These are phyloP conservation scores for Bombardia bombarda DNA, from an alignment of 495 filamentous ascomycete genomes.

Conservation along the genomic window DNA sequence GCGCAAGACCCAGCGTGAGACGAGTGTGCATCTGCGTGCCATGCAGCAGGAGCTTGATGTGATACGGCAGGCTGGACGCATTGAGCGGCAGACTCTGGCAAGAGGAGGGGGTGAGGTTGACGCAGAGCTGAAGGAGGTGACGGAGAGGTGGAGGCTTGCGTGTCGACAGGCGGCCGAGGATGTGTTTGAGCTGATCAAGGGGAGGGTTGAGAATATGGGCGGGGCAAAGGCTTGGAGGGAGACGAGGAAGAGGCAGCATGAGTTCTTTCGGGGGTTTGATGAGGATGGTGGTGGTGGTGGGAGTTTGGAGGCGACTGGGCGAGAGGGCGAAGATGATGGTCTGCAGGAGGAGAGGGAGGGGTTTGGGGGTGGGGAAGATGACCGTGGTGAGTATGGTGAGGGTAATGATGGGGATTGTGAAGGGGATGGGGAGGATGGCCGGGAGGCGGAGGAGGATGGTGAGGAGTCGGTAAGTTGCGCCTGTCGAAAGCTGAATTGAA, in stretches of 20 bases:
- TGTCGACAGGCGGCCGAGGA: slow-evolving; percentile 22
- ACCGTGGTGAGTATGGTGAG: slow-evolving; percentile 3
- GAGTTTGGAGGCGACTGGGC: no score
- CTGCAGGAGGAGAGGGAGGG: background rate
- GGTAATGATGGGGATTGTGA: background rate
- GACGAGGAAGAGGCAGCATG: slow-evolving; percentile 8
- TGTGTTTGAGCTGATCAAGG: slow-evolving; percentile 20
- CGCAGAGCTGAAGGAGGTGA: slow-evolving; percentile 12
- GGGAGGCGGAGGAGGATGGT: slow-evolving; percentile 4
- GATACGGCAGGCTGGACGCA: slow-evolving; percentile 14
- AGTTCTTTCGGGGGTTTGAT: slow-evolving; percentile 3
- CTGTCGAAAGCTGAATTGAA: background rate
- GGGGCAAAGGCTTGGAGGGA: slow-evolving; percentile 19
- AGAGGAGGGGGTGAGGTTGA: slow-evolving; percentile 5
- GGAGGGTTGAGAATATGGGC: slow-evolving; percentile 20
- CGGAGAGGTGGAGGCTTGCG: slow-evolving; percentile 16
- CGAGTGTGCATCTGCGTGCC: slow-evolving; percentile 1
- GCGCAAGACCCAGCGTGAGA: slow-evolving; percentile 3
- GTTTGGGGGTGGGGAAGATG: background rate
- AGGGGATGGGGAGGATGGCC: background rate
- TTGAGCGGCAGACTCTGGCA: slow-evolving; percentile 6
- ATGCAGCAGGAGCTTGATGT: slow-evolving; percentile 9
- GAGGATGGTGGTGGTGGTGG: background rate
- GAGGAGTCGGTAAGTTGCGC: slow-evolving; percentile 2
- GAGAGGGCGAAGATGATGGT: background rate